phyloP scores from a whole-genome alignment of 176 grass and related monocot species.

The Aegilops longissima region DNA sequence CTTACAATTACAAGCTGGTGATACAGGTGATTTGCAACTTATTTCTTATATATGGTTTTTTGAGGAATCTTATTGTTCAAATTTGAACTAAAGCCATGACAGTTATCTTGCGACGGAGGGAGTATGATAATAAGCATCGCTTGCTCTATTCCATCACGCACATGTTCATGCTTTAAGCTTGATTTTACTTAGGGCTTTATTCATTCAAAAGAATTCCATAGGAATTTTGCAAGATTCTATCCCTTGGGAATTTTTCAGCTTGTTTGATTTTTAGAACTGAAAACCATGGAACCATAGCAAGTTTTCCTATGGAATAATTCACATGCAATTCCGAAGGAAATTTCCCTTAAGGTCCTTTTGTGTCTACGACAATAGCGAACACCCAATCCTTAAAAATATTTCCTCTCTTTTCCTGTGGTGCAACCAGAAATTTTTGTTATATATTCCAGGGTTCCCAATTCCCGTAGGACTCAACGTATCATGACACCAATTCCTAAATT shows the following conservation, averaged over 20 bases:
- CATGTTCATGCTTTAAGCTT: conserved; percentile 6
- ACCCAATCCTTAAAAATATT: background rate
- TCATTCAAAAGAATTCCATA: background rate
- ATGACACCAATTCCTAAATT: background rate
- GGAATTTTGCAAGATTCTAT: background rate
- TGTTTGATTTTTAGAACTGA: background rate
- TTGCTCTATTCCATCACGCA: background rate
- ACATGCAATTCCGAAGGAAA: no score
- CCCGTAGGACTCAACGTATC: background rate
- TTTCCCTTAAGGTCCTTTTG: background rate
- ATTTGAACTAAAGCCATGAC: no score
- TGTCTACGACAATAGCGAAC: background rate
- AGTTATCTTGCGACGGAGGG: no score
- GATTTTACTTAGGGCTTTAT: background rate
- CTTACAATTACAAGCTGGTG: conserved; percentile 98
- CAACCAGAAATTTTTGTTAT: background rate
- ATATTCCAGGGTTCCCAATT: background rate
- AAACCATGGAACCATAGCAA: background rate
- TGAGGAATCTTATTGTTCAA: no score
- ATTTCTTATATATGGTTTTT: background rate
- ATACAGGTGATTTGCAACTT: conserved; percentile 73
- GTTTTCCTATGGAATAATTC: background rate
- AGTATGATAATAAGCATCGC: background rate
- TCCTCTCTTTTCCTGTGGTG: background rate
- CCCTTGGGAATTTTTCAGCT: background rate